phyloP scores from a whole-genome alignment of 768 basidiomycete genomes.

The Naganishia friedmannii region DNA sequence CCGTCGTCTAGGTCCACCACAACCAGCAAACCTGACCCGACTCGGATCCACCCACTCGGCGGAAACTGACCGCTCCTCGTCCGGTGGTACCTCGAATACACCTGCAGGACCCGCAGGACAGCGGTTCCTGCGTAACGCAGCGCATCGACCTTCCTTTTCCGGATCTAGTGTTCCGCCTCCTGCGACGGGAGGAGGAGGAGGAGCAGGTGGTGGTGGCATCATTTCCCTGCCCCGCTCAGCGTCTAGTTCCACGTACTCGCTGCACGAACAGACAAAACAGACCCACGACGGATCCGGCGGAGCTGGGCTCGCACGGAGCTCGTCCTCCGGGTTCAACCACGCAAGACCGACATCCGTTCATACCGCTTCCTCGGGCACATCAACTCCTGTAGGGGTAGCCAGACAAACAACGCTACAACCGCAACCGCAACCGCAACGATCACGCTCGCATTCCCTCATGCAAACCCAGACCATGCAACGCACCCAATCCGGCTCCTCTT shows the following conservation, averaged over 20 bases:
- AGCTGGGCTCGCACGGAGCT: neutral
- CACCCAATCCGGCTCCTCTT: conserved; percentile 8
- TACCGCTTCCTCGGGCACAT: neutral
- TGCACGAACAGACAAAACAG: conserved; percentile 4
- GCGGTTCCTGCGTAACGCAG: neutral
- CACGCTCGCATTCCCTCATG: conserved; percentile 17
- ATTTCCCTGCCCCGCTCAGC: conserved; percentile 8
- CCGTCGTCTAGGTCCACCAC: conserved; percentile 14
- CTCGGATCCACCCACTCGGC: conserved; percentile 9
- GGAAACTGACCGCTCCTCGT: neutral
- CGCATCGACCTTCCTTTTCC: neutral
- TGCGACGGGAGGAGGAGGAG: no score
- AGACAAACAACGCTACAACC: neutral
- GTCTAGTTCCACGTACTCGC: conserved; percentile 11
- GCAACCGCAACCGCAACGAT: neutral
- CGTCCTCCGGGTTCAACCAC: neutral
- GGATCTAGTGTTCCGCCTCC: neutral
- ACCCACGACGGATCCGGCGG: neutral
- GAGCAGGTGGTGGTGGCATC: neutral
- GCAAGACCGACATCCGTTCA: neutral
- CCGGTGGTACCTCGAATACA: neutral
- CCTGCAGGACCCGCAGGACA: neutral
- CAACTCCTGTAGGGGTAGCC: neutral
- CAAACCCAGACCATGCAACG: conserved; percentile 8
- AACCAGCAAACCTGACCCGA: conserved; percentile 20